Conservation (phyloP, 768 basidiomycete genomes). For the Thelephora ganbajun region DNA sequence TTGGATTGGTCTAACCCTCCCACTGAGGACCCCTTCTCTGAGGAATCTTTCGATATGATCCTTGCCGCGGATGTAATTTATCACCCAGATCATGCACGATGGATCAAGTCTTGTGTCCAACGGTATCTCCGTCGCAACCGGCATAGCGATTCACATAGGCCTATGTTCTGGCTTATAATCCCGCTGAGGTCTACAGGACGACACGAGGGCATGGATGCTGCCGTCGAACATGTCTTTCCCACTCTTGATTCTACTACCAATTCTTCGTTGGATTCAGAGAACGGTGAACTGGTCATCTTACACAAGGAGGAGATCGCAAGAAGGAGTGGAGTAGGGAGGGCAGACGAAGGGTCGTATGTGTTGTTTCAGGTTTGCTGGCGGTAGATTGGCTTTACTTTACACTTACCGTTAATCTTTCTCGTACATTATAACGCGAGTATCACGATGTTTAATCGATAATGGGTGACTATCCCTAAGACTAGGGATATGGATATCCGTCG, state of each 20-base stretch:
- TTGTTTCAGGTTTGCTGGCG: conserved; percentile 65
- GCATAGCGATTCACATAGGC: not conserved
- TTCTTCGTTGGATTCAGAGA: no score
- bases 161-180: conserved; percentile 60
- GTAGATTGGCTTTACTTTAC: no score
- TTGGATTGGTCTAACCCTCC: conserved; percentile 56
- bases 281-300: conserved; percentile 28
- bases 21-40: conserved; percentile 18
- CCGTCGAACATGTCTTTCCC: conserved; percentile 43
- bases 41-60: conserved; percentile 47
- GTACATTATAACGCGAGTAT: no score
- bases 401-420: no score
- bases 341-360: conserved; percentile 56
- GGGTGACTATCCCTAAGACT: no score
- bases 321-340: conserved; percentile 43
- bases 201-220: conserved; percentile 42
- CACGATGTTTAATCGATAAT: no score
- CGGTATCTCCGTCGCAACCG: conserved; percentile 21
- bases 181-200: conserved; percentile 52
- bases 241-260: not conserved
- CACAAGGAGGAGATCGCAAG: conserved; percentile 32
- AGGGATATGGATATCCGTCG: no score
- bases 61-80: conserved; percentile 76
- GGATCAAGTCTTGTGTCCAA: conserved; percentile 53
- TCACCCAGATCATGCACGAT: conserved; percentile 50